Base-by-base conservation (phyloP, 2,329 filamentous ascomycete species). In the Xylaria digitata region DNA sequence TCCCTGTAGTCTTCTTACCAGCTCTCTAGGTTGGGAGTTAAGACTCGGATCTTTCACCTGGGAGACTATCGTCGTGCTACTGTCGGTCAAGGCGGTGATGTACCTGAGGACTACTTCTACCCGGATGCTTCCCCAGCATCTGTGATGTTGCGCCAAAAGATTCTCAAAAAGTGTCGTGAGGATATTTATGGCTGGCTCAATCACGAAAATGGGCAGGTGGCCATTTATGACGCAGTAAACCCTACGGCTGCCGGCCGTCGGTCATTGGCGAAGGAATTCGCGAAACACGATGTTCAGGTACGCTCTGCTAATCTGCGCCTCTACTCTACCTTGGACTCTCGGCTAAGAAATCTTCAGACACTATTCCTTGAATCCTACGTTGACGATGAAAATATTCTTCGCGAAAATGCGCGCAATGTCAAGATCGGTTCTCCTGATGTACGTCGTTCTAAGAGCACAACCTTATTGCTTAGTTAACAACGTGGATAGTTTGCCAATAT, bases 181-280 rank as follows among this genome's bases (percentile, higher is more conserved):
- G 96, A 99, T 76, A 97, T 99, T 64, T 97, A 97, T 76, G 90
- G 92, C 62, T 99, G 97, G 85, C 83, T 99, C 50, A 96, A 98
- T 75, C 92, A 97, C 73, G 96, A 98, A 76, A 98, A 98, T 74
- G 96, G 96, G 13, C 96, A 99, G 77, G 95, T 99, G 62, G 96
- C 96, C 63, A 98, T 99, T 67, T 99, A 98, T 78, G 96, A 99
- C 80, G 96, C 96, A 32, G 96, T 99, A 19, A 99, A 99, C 75
- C 94, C 95, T 4, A 90, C 96, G 21, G 90, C 93, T 21, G 89
- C 87, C 65, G 94, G 94, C 17, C 89, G 96, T 53, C 88, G 91
- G 63, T 92, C 93, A 11, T 83, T 99, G 19, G 94, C 94, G 5
- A 97, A 97, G 80, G 96, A 99, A 76, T 97, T 99, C 78, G 91